phyloP scores from a whole-genome alignment of 1,284 basidiomycete species.

The Rhodotorula sp. region DNA sequence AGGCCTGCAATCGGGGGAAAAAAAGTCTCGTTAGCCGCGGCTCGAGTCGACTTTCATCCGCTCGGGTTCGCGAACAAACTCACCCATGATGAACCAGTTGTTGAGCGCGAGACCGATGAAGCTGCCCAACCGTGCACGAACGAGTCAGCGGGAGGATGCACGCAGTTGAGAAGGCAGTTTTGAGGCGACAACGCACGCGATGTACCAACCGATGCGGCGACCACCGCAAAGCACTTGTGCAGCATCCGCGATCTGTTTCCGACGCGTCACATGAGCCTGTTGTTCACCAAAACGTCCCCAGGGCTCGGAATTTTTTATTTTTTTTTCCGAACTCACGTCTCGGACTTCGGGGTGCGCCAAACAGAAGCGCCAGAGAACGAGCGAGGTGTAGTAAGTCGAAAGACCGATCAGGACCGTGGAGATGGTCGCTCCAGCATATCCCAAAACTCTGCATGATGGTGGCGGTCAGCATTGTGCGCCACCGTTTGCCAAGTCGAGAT shows the following conservation, averaged over 20 bases:
- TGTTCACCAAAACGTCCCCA: no score
- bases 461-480: neutral
- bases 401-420: conserved; percentile 20
- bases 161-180: conserved; percentile 46
- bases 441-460: neutral
- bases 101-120: conserved; percentile 57
- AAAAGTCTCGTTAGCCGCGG: neutral
- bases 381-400: conserved; percentile 52
- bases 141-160: conserved; percentile 29
- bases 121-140: conserved; percentile 48
- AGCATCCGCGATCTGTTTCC: conserved; percentile 60
- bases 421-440: conserved; percentile 20
- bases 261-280: neutral
- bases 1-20: conserved; percentile 42
- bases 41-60: no score
- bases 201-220: conserved; percentile 5
- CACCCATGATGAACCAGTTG: conserved; percentile 46
- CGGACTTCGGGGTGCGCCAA: conserved; percentile 59
- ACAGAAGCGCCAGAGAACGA: conserved; percentile 60
- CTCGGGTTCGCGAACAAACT: conserved; percentile 26
- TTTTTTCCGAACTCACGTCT: conserved; percentile 10
- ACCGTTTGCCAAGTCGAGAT: no score
- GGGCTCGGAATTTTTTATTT: no score
- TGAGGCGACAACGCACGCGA: neutral
- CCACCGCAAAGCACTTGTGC: conserved; percentile 54